These are phyloP conservation scores for Paramecium primaurelia DNA, from an alignment of 73 alveolate genomes.

Conservation along the genomic window DNA sequence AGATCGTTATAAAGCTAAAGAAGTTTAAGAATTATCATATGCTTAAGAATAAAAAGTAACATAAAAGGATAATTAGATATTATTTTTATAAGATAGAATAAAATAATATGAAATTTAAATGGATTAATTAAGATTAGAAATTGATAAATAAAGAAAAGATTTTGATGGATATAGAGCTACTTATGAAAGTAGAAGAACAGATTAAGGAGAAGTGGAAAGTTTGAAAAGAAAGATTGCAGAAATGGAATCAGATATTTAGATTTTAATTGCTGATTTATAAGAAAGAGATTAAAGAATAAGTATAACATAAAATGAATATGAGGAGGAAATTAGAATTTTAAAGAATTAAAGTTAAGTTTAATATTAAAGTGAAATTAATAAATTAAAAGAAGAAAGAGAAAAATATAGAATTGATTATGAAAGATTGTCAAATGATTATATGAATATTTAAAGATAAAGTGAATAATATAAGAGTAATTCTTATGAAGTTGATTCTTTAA, in stretches of 20 bases:
- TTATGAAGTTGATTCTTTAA: not conserved
- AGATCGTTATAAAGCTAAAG: not conserved
- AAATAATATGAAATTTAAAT: not conserved
- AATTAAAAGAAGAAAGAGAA: constrained; percentile 1
- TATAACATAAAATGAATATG: not conserved
- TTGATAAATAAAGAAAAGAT: not conserved
- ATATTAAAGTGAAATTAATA: not conserved
- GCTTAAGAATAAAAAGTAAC: not conserved
- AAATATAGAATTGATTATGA: not conserved
- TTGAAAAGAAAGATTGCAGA: not conserved
- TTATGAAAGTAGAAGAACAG: not conserved
- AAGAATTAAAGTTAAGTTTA: not conserved
- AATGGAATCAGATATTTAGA: constrained; percentile 7
- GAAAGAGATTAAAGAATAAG: not conserved
- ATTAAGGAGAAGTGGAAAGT: not conserved
- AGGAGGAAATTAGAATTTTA: not conserved
- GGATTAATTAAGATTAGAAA: not conserved
- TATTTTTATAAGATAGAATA: not conserved
- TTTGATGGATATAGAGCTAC: not conserved
- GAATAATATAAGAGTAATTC: not conserved
- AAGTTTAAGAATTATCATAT: not conserved
- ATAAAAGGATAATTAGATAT: not conserved
- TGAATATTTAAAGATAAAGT: not conserved
- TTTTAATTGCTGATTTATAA: not conserved
- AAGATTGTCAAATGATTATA: constrained; percentile 23